Evolutionary conservation across 1,284 basidiomycete genomes (phyloP).

Genomic region (Megacollybia platyphylla): DNA sequence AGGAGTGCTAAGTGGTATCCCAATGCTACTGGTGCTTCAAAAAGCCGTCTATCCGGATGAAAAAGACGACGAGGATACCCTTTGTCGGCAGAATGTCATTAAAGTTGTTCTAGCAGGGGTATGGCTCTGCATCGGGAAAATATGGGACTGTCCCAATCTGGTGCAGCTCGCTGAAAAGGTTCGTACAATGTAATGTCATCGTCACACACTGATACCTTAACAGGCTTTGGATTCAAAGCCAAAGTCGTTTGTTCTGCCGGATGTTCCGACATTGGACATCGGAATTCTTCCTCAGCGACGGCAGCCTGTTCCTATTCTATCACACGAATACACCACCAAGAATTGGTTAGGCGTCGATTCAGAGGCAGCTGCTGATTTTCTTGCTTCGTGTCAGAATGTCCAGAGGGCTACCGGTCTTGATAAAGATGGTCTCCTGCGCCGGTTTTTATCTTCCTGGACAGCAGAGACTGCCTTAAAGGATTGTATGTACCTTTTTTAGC

Average conservation of each 20-base stretch:
- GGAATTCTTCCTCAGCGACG: conserved; percentile 22
- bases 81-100: conserved; percentile 42
- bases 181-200: conserved; percentile 7
- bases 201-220: neutral
- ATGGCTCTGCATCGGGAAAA: conserved; percentile 58
- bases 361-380: conserved; percentile 35
- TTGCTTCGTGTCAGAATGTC: conserved; percentile 39
- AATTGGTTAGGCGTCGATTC: conserved; percentile 33
- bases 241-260: conserved; percentile 18
- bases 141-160: conserved; percentile 58
- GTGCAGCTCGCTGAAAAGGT: conserved; percentile 47
- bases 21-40: conserved; percentile 78
- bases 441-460: conserved; percentile 55
- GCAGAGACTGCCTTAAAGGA: conserved; percentile 64
- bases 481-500: conserved; percentile 34
- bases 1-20: conserved; percentile 66
- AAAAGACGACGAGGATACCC: conserved; percentile 21
- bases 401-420: conserved; percentile 58
- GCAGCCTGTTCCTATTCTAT: conserved; percentile 20
- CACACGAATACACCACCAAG: conserved; percentile 9
- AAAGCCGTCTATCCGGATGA: conserved; percentile 32
- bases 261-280: conserved; percentile 13
- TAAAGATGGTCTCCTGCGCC: conserved; percentile 34
- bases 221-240: conserved; percentile 23
- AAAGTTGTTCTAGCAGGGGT: conserved; percentile 52